Evolutionary conservation across 805 yeast genomes (phyloP), one percentile per base, ranked within the genome.

Genomic region (Helenozyma rhizophorensis): DNA sequence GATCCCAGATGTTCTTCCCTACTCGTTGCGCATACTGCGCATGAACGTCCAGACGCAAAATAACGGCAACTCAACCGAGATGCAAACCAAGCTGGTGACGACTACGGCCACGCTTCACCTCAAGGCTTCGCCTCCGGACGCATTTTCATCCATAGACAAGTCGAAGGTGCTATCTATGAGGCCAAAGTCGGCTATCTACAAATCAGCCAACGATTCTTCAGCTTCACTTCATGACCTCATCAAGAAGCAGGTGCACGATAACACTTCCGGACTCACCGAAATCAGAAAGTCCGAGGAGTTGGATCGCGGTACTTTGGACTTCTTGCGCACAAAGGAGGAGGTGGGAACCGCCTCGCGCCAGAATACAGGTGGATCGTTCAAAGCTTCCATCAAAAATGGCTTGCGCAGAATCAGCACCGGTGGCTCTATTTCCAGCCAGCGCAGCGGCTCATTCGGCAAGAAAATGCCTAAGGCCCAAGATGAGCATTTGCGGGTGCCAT

Each of bases 111-210:
- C 43, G 19, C 19, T 12, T 6, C n/a, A 9, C 19, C 8, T 17
- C 7, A 17, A 8, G 19, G 19, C 19, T 8, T 8, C 5, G 19
- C 19, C 19, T 8, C 7, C 42, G 4, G 76, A 69, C 42, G 73
- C 72, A 13, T 70, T 70, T 42, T 57, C 72, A 3, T 35, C 56
- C 4, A 60, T 70, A 22, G 74, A 70, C 33, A 66, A 57, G 42
- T 44, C 67, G 6, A 65, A 60, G 39, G 30, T 64, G 17, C 42
- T 53, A 36, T 28, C 33, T 12, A 34, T 39, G 4, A 33, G 47
- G 15, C 47, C 49, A 23, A 42, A 37, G 19, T 40, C 45, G 14
- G 48, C 38, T 16, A 23, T 42, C 3, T 40, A 25, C 25, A 27
- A 33, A 10, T 28, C 43, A 13, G 11, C 21, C 11, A 23, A 22